phyloP scores from a whole-genome alignment of 2,329 filamentous ascomycete genomes.

The Fusarium gaditjirri region DNA sequence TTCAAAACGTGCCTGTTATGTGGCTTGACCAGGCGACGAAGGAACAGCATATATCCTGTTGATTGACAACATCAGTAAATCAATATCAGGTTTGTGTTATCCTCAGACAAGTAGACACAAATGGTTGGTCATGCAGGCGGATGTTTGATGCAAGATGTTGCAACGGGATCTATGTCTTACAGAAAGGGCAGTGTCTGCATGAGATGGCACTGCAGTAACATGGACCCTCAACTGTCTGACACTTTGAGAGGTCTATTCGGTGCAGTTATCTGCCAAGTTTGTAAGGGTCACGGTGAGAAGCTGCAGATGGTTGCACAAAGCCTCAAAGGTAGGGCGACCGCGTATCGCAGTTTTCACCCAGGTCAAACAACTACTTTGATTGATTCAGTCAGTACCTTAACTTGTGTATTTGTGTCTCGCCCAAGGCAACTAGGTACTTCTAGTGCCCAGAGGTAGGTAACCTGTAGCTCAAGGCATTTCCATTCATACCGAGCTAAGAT shows the following conservation, averaged over 20 bases:
- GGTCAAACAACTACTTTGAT: not conserved
- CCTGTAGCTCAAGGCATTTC: not conserved
- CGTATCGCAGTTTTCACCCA: not conserved
- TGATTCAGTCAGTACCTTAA: not conserved
- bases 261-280: not conserved
- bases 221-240: not conserved
- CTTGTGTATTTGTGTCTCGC: not conserved
- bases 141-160: slow-evolving; percentile 11
- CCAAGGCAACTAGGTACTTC: not conserved
- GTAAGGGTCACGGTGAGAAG: not conserved
- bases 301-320: not conserved
- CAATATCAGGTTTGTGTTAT: not conserved
- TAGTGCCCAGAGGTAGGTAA: not conserved
- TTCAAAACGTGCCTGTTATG: not conserved
- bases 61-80: not conserved
- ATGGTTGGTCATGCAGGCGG: slow-evolving; percentile 9
- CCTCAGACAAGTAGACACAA: not conserved
- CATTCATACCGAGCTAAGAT: not conserved
- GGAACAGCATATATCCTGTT: not conserved
- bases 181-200: slow-evolving; percentile 1
- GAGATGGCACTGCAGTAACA: slow-evolving; percentile 11
- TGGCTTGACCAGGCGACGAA: not conserved
- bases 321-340: not conserved
- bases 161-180: slow-evolving; percentile 20
- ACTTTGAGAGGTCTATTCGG: not conserved